Conservation (phyloP, 2,329 filamentous ascomycete species). For the Huntiella moniliformis region DNA sequence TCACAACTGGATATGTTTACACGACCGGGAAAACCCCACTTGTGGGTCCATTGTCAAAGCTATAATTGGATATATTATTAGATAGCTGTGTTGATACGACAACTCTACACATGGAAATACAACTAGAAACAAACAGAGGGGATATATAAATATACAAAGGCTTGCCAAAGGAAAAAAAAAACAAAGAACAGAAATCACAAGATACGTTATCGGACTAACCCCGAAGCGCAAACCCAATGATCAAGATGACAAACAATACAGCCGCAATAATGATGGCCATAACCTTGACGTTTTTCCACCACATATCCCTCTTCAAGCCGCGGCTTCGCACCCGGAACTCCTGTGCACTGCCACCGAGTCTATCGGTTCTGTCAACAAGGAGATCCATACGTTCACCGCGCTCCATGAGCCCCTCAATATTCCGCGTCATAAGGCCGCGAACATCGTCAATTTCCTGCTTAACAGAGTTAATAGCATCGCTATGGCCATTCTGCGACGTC, state of each 20-base stretch:
- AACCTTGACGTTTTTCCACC: conserved; percentile 98
- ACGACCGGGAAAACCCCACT: background rate
- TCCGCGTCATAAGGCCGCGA: conserved; percentile 82
- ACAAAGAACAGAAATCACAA: background rate
- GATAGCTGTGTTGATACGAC: background rate
- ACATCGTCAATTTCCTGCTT: conserved; percentile 86
- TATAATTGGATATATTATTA: conserved; percentile 2
- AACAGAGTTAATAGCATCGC: conserved; percentile 69
- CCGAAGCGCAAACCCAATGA: conserved; percentile 30
- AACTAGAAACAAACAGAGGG: background rate
- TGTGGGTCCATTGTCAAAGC: background rate
- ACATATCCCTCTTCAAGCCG: conserved; percentile 82
- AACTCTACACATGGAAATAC: background rate
- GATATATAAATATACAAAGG: background rate
- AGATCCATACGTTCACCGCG: conserved; percentile 84
- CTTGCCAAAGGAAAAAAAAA: background rate
- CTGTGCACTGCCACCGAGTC: conserved; percentile 67
- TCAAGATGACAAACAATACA: conserved; percentile 45
- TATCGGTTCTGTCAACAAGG: conserved; percentile 89
- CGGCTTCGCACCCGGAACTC: conserved; percentile 81
- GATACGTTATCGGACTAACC: background rate
- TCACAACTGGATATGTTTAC: conserved; percentile 8
- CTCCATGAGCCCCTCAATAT: conserved; percentile 79
- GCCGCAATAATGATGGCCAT: conserved; percentile 43
- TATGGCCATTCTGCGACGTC: conserved; percentile 51